These are phyloP conservation scores for Micractinium conductrix DNA, from an alignment of 139 green algal species.

Conservation along the genomic window DNA sequence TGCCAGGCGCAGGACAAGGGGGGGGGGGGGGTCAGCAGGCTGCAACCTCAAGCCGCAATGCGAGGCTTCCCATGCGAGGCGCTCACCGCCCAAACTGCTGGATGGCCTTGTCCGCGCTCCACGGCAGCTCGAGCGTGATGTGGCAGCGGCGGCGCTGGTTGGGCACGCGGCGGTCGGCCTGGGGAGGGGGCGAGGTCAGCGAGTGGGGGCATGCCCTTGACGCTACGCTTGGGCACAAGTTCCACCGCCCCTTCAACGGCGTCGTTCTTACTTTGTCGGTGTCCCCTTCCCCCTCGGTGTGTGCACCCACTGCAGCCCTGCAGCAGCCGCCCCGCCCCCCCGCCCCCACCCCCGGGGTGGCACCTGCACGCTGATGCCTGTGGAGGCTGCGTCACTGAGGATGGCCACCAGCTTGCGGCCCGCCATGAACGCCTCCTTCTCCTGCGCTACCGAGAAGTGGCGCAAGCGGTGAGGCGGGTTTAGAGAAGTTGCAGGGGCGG, in stretches of 20 bases:
- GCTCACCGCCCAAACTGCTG: slow-evolving; percentile 91
- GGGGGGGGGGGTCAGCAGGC: no score
- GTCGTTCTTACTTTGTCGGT: no score
- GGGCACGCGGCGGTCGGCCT: slow-evolving; percentile 53
- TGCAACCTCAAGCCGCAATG: no score
- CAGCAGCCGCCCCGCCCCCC: no score
- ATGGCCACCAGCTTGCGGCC: slow-evolving; percentile 87
- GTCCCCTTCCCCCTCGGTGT: no score
- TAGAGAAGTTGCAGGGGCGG: neutral
- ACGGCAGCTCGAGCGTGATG: slow-evolving; percentile 93
- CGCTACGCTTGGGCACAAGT: no score
- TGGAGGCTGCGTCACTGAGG: slow-evolving; percentile 89
- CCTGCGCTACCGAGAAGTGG: slow-evolving; percentile 35
- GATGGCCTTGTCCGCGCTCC: slow-evolving; percentile 91
- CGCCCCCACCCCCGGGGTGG: neutral
- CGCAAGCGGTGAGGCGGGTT: neutral
- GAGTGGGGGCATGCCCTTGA: slow-evolving; percentile 64
- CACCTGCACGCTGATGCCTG: slow-evolving; percentile 72
- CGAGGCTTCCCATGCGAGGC: no score
- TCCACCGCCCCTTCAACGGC: no score
- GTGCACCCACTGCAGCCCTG: no score
- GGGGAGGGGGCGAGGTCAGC: neutral
- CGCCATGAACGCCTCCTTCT: slow-evolving; percentile 81
- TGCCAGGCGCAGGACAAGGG: no score
- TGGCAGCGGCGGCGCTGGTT: slow-evolving; percentile 76